Base-by-base conservation (phyloP, 805 yeast genomes). In the Yarrowia sp. region DNA sequence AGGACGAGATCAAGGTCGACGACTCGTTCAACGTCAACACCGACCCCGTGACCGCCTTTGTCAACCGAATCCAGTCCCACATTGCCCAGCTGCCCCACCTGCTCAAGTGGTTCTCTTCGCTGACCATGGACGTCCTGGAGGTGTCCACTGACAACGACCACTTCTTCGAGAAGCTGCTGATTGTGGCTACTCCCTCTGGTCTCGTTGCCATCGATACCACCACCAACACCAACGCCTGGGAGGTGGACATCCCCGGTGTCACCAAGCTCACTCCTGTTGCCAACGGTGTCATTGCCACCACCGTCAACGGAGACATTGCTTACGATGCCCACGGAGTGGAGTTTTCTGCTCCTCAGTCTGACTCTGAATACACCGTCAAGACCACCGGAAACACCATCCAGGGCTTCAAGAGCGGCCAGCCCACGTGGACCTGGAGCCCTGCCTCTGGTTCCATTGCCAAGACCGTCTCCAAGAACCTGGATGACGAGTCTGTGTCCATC, bases 401-500 rank as follows among this genome's bases (percentile, higher is more conserved):
- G 26, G 75, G 77, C 32, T 71, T 66, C 46, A 42, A 61, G 36
- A 50, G 36, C 19, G 72, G 61, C 5, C 19, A 32, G 16, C 70
- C 75, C 9, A 82, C 85, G 0, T 85, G 86, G 85, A 73, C 71
- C 16, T 79, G 79, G 61, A 69, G 72, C 12, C 70, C 79, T 2
- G 72, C 72, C 1, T 73, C 75, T 45, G 86, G 82, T 70, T 70
- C 74, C n/a, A 76, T 87, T 45, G 73, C 83, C 2, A 80, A 82
- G 0, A 75, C 80, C 41, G 79, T 82, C 0, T 50, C 76, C 2
- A 81, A 86, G 69, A 80, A 80, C 55, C 78, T 79, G 2, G 76
- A 75, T 14, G 84, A 80, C 19, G 73, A 75, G 12, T 79, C 83
- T 5, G 86, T 89, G 0, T 88, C 89, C 14, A 76, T 88, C 59